A percentile compares a stretch with the other conserved stretches of the same genome.
Evolutionary conservation across 306 rosid genomes (phyloP).

Genomic region (Trichosanthes truncata): DNA sequence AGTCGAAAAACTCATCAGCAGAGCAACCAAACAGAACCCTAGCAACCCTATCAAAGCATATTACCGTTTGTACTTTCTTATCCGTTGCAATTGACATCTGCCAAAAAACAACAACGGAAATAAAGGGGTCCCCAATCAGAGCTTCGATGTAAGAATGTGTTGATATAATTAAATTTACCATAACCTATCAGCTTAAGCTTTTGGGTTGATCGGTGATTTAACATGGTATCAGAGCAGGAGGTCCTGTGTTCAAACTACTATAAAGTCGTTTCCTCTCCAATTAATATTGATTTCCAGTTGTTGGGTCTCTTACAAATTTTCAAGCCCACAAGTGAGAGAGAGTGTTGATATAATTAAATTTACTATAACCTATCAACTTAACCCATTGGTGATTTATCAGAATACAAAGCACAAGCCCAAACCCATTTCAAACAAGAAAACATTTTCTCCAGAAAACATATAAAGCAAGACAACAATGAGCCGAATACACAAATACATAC

Average conservation of each 20-base stretch:
- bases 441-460: neutral
- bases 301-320: too few relatives aligned
- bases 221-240: too few relatives aligned
- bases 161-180: too few relatives aligned
- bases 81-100: slow-evolving; percentile 75
- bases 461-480: neutral
- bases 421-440: neutral
- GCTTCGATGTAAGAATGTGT: neutral
- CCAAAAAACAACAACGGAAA: neutral
- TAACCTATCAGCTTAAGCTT: too few relatives aligned
- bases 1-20: slow-evolving; percentile 61
- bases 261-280: too few relatives aligned
- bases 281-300: too few relatives aligned
- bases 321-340: too few relatives aligned
- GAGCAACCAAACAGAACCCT: slow-evolving; percentile 66
- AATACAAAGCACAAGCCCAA: neutral
- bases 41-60: slow-evolving; percentile 65
- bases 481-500: neutral
- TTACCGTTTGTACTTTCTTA: slow-evolving; percentile 36
- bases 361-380: too few relatives aligned
- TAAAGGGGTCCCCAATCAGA: neutral
- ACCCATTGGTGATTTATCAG: too few relatives aligned
- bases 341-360: too few relatives aligned
- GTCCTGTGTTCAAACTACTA: too few relatives aligned
- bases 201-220: too few relatives aligned